These are phyloP conservation scores for Pichia exigua DNA, from an alignment of 805 yeast genomes.

Conservation along the genomic window DNA sequence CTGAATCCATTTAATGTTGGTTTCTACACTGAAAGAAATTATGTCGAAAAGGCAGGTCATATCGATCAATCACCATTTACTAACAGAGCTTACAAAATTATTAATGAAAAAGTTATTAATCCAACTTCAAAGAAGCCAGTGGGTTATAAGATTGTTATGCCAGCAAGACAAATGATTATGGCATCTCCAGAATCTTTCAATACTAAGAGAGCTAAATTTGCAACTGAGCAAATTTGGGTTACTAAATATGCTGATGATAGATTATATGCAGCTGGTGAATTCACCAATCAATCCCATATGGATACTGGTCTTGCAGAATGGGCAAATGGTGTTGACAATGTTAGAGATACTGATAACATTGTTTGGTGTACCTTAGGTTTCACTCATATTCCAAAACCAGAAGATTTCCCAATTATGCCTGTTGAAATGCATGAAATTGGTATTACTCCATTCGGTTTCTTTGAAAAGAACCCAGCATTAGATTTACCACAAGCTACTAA, in stretches of 20 bases:
- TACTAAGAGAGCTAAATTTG: constrained; percentile 62
- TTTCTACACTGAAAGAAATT: constrained; percentile 52
- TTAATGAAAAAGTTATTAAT: constrained; percentile 66
- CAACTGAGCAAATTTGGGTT: constrained; percentile 77
- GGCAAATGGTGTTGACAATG: constrained; percentile 60
- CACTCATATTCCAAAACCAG: constrained; percentile 76
- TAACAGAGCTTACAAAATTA: constrained; percentile 64
- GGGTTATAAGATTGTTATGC: constrained; percentile 66
- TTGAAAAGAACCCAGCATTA: constrained; percentile 68
- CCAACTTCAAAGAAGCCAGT: constrained; percentile 65
- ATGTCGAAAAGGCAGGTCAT: constrained; percentile 61
- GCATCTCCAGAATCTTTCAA: constrained; percentile 59
- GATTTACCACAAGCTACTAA: constrained; percentile 69
- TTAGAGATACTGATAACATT: constrained; percentile 68
- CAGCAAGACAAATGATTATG: constrained; percentile 68
- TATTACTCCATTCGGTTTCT: constrained; percentile 66
- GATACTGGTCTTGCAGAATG: constrained; percentile 69
- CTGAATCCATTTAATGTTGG: constrained; percentile 66
- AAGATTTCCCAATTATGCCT: constrained; percentile 89
- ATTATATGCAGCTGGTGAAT: constrained; percentile 76
- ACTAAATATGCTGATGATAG: constrained; percentile 69
- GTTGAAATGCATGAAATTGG: constrained; percentile 67
- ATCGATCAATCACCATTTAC: constrained; percentile 72
- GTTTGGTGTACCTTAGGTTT: constrained; percentile 79
- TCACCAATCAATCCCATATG: constrained; percentile 67